These are phyloP conservation scores for Hyphopichia fennica DNA, from an alignment of 1,139 yeast genomes.

Conservation along the genomic window DNA sequence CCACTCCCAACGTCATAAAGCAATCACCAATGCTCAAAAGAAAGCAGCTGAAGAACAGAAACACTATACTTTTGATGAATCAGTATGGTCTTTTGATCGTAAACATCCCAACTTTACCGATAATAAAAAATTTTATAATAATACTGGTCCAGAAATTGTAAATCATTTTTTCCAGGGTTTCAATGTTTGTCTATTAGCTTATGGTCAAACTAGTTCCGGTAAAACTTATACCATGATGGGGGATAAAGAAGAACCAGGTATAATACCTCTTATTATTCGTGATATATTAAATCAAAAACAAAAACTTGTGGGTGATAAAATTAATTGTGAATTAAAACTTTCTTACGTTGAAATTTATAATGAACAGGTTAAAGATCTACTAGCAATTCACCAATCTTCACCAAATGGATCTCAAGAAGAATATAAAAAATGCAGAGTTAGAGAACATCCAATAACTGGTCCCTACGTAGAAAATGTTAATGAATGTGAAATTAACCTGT, in stretches of 20 bases:
- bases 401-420: neutral
- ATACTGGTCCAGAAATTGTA: constrained; percentile 58
- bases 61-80: constrained; percentile 54
- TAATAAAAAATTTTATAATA: constrained; percentile 51
- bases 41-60: constrained; percentile 19
- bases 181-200: constrained; percentile 73
- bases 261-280: constrained; percentile 58
- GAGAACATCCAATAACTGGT: constrained; percentile 62
- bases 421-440: constrained; percentile 41
- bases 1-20: constrained; percentile 8
- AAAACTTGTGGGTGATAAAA: constrained; percentile 35
- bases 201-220: constrained; percentile 78
- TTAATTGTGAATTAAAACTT: constrained; percentile 54
- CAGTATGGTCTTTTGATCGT: constrained; percentile 56
- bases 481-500: constrained; percentile 46
- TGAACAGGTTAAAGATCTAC: constrained; percentile 64
- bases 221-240: constrained; percentile 81
- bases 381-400: constrained; percentile 18
- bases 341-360: constrained; percentile 75
- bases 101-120: constrained; percentile 36
- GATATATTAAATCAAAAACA: constrained; percentile 52
- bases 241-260: constrained; percentile 46
- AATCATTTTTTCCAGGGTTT: constrained; percentile 66
- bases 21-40: constrained; percentile 2
- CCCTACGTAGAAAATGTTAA: constrained; percentile 69